These are phyloP conservation scores for Stemphylium vesicarium DNA, from an alignment of 2,329 filamentous ascomycete genomes.

Conservation along the genomic window DNA sequence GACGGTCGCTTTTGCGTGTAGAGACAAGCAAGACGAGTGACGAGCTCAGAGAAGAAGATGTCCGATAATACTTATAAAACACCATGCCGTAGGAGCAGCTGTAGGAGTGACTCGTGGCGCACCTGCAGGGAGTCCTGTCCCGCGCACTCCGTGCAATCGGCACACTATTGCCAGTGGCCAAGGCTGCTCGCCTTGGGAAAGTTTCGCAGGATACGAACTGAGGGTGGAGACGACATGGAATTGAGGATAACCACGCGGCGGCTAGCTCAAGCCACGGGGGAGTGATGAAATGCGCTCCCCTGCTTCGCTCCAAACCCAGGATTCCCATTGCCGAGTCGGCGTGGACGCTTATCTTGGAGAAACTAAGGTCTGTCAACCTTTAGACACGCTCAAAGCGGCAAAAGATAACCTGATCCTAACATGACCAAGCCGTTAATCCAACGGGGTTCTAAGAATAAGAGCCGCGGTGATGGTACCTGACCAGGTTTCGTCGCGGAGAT, in stretches of 20 bases:
- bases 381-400: not conserved
- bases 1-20: constrained; percentile 30
- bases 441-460: constrained; percentile 25
- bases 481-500: constrained; percentile 15
- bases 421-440: constrained; percentile 20
- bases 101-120: constrained; percentile 25
- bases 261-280: not conserved
- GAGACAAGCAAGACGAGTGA: constrained; percentile 33
- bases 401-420: not conserved
- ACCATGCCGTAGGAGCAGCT: constrained; percentile 8
- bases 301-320: not conserved
- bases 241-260: not conserved
- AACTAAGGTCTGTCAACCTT: not conserved
- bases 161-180: constrained; percentile 27
- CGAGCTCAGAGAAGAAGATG: constrained; percentile 7
- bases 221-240: constrained; percentile 18
- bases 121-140: constrained; percentile 22
- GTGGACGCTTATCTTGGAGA: not conserved
- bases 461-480: constrained; percentile 13
- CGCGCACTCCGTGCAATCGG: constrained; percentile 21
- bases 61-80: constrained; percentile 28
- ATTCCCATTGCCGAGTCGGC: not conserved
- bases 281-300: not conserved
- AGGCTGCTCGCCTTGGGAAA: constrained; percentile 22
- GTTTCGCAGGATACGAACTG: constrained; percentile 20